A percentile compares a stretch with the other conserved stretches of the same genome.
Conservation (phyloP, 148 eudicot species). For the Chenopodium berlandieri region DNA sequence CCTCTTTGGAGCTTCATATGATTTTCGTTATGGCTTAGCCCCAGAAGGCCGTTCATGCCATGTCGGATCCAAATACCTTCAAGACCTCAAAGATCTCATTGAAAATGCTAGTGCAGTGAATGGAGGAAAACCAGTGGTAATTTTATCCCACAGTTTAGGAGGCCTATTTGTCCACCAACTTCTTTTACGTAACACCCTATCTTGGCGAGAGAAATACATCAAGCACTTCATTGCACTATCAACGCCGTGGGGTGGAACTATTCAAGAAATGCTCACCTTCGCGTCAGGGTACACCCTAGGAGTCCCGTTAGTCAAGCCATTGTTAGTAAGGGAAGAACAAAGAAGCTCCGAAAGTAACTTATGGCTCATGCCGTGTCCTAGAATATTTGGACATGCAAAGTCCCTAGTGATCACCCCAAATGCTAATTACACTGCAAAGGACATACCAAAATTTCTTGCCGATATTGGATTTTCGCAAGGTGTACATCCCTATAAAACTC, state of each 20-base stretch:
- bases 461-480: conserved; percentile 71
- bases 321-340: conserved; percentile 76
- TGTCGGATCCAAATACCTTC: conserved; percentile 61
- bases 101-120: conserved; percentile 59
- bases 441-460: conserved; percentile 46
- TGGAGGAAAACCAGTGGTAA: conserved; percentile 57
- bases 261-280: conserved; percentile 73
- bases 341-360: conserved; percentile 83
- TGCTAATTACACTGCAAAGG: conserved; percentile 43
- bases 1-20: conserved; percentile 91
- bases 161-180: conserved; percentile 71
- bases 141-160: conserved; percentile 84
- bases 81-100: conserved; percentile 57
- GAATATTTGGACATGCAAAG: conserved; percentile 28
- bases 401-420: conserved; percentile 58
- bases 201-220: conserved; percentile 68
- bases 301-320: conserved; percentile 76
- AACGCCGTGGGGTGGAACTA: conserved; percentile 90
- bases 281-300: conserved; percentile 86
- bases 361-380: conserved; percentile 82
- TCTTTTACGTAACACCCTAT: conserved; percentile 43
- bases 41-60: conserved; percentile 48
- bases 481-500: conserved; percentile 42
- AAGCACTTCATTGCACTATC: conserved; percentile 80
- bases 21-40: conserved; percentile 89